Evolutionary conservation across 2,329 filamentous ascomycete genomes (phyloP), one percentile per base, ranked within the genome.

Genomic region (Aspergillus glaucus): DNA sequence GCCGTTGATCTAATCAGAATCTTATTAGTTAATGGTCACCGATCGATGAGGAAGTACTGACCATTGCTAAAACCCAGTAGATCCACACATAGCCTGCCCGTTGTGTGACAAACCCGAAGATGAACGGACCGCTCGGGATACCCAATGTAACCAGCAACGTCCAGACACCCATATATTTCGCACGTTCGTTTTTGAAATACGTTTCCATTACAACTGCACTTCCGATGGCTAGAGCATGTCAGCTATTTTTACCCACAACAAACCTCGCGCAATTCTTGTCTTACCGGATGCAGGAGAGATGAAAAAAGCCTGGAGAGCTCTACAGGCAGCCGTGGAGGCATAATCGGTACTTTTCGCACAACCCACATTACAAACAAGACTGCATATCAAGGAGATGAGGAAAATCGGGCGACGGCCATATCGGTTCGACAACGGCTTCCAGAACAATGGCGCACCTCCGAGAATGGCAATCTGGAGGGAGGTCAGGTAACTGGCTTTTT

Each of bases 11-110:
- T 4, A 24, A 6, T 26, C 15, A 21, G 28, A 56, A 49, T 44
- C 40, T 4, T 36, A 48, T 52, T 46, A 49, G 44, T 60, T 47
- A 4, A 55, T 55, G 9, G 4, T 36, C 6, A 24, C 4, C 4
- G 7, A 44, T 61, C 52, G 30, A 43, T 44, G n/a, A 37, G 3
- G 19, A 44, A 28, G n/a, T 19, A 19, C 70, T 65, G 57, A 79
- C 75, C 34, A 82, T 81, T 6, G 78, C 77, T 6, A 81, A 65
- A 26, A 77, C 73, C 72, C 75, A 82, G 62, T 78, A 82, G 40
- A 82, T 80, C 79, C 79, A 82, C 7, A 75, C 68, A 50, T 78
- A 81, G 0, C 77, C 75, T n/a, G 74, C 72, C n/a, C 76, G 72
- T 49, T 76, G 67, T 1, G 75, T 73, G 1, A 82, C 79, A 40